phyloP scores from a whole-genome alignment of 2,329 filamentous ascomycete genomes.

The Fusarium sp. region DNA sequence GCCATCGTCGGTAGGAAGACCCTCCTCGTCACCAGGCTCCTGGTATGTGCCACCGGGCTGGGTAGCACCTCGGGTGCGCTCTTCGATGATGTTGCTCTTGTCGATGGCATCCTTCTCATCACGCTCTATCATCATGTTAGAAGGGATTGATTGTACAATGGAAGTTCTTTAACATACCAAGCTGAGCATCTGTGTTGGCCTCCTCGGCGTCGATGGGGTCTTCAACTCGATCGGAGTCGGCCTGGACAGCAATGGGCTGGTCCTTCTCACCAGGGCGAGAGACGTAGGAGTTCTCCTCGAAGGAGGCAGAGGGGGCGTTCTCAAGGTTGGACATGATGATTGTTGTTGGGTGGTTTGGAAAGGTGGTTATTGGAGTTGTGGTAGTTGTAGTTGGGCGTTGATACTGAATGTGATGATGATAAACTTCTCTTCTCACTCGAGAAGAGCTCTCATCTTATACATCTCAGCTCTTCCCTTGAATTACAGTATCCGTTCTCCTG shows the following conservation, averaged over 20 bases:
- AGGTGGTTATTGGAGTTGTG: not conserved
- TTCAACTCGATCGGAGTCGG: conserved; percentile 33
- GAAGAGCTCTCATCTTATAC: conserved; percentile 23
- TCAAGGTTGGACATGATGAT: conserved; percentile 31
- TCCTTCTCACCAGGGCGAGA: conserved; percentile 35
- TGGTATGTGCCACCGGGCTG: conserved; percentile 31
- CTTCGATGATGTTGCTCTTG: conserved; percentile 35
- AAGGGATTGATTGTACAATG: not conserved
- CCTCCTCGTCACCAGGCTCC: conserved; percentile 38
- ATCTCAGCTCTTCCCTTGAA: not conserved
- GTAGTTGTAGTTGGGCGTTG: not conserved
- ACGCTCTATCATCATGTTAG: conserved; percentile 16
- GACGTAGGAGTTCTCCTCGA: conserved; percentile 32
- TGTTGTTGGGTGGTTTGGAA: not conserved
- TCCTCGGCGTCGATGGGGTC: conserved; percentile 25
- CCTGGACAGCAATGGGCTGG: conserved; percentile 35
- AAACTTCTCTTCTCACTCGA: fast-evolving
- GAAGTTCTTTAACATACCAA: conserved; percentile 8
- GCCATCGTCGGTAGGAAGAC: conserved; percentile 31
- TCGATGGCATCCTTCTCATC: conserved; percentile 36
- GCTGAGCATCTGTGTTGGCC: conserved; percentile 34
- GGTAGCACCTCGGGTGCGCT: conserved; percentile 31
- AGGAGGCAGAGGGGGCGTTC: conserved; percentile 22
- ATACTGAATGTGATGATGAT: not conserved
- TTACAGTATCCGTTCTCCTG: not conserved